These are phyloP conservation scores for Chaetomium strumarium DNA, from an alignment of 2,329 filamentous ascomycete species.

Conservation along the genomic window DNA sequence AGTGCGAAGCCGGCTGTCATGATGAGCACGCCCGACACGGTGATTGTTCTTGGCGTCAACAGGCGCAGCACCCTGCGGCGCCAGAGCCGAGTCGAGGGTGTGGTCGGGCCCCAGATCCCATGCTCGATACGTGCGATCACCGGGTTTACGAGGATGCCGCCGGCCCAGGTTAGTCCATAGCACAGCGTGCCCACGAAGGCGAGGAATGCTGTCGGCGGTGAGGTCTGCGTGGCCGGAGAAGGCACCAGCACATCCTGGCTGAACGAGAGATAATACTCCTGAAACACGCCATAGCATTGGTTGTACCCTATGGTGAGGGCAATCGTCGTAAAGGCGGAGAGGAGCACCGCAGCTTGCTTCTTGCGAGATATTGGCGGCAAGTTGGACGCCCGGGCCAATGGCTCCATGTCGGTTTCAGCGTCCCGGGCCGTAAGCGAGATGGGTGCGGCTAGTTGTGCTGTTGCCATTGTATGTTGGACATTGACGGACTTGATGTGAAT, in stretches of 20 bases:
- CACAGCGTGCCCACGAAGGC: slow-evolving; percentile 45
- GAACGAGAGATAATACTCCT: slow-evolving; percentile 41
- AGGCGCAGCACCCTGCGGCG: slow-evolving; percentile 24
- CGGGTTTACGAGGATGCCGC: slow-evolving; percentile 44
- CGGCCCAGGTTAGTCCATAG: slow-evolving; percentile 44
- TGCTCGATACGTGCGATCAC: slow-evolving; percentile 39
- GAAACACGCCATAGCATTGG: slow-evolving; percentile 44
- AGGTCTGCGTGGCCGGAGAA: slow-evolving; percentile 27
- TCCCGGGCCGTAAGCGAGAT: slow-evolving; percentile 3
- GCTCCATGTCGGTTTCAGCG: not conserved
- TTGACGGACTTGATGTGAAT: not conserved
- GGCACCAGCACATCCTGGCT: slow-evolving; percentile 35
- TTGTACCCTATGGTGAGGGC: slow-evolving; percentile 45
- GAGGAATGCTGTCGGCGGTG: slow-evolving; percentile 37
- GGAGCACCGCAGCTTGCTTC: slow-evolving; percentile 38
- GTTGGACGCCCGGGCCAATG: slow-evolving; percentile 15
- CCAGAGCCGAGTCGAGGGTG: slow-evolving; percentile 19
- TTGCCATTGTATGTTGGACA: not conserved
- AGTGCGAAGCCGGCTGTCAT: slow-evolving; percentile 40
- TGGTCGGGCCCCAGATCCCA: slow-evolving; percentile 24
- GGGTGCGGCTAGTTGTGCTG: not conserved
- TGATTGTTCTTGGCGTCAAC: slow-evolving; percentile 33
- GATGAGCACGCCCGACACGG: slow-evolving; percentile 35
- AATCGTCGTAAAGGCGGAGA: slow-evolving; percentile 40
- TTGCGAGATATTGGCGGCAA: slow-evolving; percentile 33